Evolutionary conservation across 805 yeast species (phyloP).

Genomic region (Candida sithepensis): DNA sequence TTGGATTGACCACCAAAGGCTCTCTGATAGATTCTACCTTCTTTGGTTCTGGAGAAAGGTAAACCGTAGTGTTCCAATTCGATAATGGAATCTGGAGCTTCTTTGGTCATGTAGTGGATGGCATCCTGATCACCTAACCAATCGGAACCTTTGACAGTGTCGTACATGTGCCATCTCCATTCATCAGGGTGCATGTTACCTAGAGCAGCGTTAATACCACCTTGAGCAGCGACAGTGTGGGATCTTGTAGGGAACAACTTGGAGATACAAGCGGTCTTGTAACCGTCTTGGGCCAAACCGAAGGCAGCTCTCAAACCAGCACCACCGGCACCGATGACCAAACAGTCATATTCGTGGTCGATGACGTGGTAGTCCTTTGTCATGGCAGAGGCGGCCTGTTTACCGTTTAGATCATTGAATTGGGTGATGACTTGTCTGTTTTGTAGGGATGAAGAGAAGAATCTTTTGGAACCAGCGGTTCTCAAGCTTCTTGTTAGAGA

Average conservation of each 20-base stretch:
- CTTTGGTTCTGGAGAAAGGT: conserved; percentile 95
- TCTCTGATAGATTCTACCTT: conserved; percentile 96
- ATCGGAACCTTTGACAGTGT: conserved; percentile 98
- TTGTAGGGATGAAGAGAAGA: conserved; percentile 27
- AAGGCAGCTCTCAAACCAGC: conserved; percentile 99
- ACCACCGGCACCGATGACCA: conserved; percentile 99
- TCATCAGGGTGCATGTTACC: conserved; percentile 98
- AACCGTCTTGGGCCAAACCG: conserved; percentile 95
- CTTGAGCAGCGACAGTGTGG: conserved; percentile 99
- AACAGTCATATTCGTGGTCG: conserved; percentile 97
- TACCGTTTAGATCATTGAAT: conserved; percentile 42
- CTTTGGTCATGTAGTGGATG: conserved; percentile 97
- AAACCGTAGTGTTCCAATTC: conserved; percentile 98
- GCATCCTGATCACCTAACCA: conserved; percentile 99
- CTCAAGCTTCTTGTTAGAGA: conserved; percentile 23
- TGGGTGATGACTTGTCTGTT: conserved; percentile 32
- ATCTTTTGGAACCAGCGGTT: conserved; percentile 20
- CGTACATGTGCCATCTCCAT: conserved; percentile 99
- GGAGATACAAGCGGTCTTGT: conserved; percentile 95
- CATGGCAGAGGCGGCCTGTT: conserved; percentile 50
- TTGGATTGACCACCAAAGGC: conserved; percentile 98
- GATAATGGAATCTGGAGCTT: conserved; percentile 92
- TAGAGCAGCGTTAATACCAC: conserved; percentile 98
- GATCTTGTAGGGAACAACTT: conserved; percentile 97
- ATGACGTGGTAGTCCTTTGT: conserved; percentile 81